These are phyloP conservation scores for Clavispora asparagi DNA, from an alignment of 805 yeast genomes.

Conservation along the genomic window DNA sequence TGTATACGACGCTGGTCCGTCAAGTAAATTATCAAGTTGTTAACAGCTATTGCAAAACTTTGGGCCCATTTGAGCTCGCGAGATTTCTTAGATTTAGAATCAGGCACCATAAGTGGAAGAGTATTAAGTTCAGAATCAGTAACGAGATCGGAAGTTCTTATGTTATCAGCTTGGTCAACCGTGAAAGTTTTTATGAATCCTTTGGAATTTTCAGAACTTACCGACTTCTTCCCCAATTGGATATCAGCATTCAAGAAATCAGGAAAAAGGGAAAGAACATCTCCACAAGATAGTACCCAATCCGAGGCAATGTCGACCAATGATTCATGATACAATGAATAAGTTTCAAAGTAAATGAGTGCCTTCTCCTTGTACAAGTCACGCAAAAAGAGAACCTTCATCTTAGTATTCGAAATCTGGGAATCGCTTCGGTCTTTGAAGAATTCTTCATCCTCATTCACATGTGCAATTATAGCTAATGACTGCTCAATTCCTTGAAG, in stretches of 20 bases:
- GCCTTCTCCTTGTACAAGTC: constrained; percentile 32
- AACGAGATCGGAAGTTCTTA: neutral
- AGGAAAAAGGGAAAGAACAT: constrained; percentile 33
- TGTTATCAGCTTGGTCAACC: neutral
- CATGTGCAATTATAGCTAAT: constrained; percentile 23
- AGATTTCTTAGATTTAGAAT: constrained; percentile 1
- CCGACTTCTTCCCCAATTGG: neutral
- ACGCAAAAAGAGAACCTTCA: constrained; percentile 29
- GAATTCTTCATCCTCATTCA: constrained; percentile 21
- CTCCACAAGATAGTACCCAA: constrained; percentile 34
- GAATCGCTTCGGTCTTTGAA: constrained; percentile 14
- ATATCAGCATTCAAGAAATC: constrained; percentile 29
- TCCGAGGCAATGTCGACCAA: constrained; percentile 37
- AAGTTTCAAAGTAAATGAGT: constrained; percentile 26
- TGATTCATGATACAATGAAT: constrained; percentile 32
- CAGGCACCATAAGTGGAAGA: neutral
- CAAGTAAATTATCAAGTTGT: constrained; percentile 40
- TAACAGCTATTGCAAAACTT: constrained; percentile 31
- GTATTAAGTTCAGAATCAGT: neutral
- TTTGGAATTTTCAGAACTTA: neutral
- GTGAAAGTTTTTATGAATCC: neutral
- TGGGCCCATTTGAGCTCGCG: constrained; percentile 15
- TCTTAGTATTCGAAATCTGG: constrained; percentile 16
- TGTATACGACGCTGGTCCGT: constrained; percentile 52
- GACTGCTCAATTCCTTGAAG: constrained; percentile 31